Base-by-base conservation (phyloP, 257 asterid species). In the Plantago elongata region DNA sequence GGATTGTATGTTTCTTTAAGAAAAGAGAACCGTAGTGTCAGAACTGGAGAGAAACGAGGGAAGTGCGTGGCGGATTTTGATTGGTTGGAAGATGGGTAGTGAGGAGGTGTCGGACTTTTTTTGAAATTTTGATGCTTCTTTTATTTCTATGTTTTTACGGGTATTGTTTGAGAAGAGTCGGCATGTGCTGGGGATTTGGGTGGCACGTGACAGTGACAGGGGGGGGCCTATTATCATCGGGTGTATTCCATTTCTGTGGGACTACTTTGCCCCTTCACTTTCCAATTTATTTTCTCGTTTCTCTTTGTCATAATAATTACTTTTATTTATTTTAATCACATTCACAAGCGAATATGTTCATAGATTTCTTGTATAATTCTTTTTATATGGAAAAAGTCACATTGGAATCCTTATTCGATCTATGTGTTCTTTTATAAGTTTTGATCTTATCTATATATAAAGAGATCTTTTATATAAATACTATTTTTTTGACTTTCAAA, bases 131-230 rank as follows among this genome's bases (percentile, higher is more conserved):
- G 22, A 29, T 48, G 45, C 52, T 15, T 52, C 43, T 49, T 62
- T 12, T 1, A 22, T 22, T 22, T 22, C 11, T 11, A 10, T 15
- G 17, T 37, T 57, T 45, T 54, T 7, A 64, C 15, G 10, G 51
- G 37, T 34, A 34, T 34, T 34, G 40, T 34, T 34, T 7, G 43
- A 43, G 22, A 9, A 15, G 63, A 12, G 57, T 54, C 37, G 63
- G 68, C 73, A 56, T 56, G 67, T 61, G 63, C 68, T 51, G 27
- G 27, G 40, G 43, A 45, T 60, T 54, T 54, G 58, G 63, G 17
- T 3, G 68, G 68, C 68, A 61, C 73, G 73, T 54, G 73, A 68
- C 17, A 47, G 55, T 42, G 73, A 61, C 62, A 44, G 62, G 4
- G 22, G 30, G 11, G 14, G 63, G 63, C 51, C 63, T 42, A 34